Percentiles rank a stretch among this genome's conserved stretches.
These are phyloP conservation scores for Penicillium sp. DNA, from an alignment of 2,329 filamentous ascomycete species.

Conservation along the genomic window DNA sequence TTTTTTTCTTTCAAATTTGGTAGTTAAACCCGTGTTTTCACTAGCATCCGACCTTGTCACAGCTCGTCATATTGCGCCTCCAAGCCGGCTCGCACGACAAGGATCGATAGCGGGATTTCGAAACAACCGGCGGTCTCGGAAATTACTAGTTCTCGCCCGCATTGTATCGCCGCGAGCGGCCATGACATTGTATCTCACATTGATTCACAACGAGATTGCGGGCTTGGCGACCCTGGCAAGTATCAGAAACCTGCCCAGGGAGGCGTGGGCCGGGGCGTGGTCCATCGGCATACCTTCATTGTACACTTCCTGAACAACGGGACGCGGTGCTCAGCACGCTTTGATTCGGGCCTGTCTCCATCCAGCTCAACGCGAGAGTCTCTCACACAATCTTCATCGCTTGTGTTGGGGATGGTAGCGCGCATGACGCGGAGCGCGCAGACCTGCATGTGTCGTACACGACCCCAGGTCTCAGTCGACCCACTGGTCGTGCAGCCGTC, in stretches of 20 bases:
- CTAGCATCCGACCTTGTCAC: no score
- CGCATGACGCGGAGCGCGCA: conserved; percentile 11
- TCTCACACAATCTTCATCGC: conserved; percentile 5
- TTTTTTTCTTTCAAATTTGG: no score
- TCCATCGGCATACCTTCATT: conserved; percentile 11
- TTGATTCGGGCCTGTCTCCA: conserved; percentile 8
- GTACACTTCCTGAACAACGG: conserved; percentile 7
- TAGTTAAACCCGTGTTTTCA: no score
- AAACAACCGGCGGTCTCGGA: conserved; percentile 7
- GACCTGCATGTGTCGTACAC: conserved; percentile 10
- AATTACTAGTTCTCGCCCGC: conserved; percentile 8
- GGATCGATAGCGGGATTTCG: conserved; percentile 13
- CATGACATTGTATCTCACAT: conserved; percentile 6
- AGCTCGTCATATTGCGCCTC: not conserved
- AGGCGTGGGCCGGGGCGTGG: not conserved
- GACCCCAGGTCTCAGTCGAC: not conserved
- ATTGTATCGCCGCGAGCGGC: conserved; percentile 9
- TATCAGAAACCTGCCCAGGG: not conserved
- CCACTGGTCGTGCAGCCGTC: not conserved
- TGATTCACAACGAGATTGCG: conserved; percentile 2
- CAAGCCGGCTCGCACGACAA: conserved; percentile 1
- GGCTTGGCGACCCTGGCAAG: conserved; percentile 7
- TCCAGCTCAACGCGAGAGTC: conserved; percentile 3
- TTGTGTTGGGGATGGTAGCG: conserved; percentile 10
- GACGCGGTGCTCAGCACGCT: conserved; percentile 8